Evolutionary conservation across 2,329 filamentous ascomycete genomes (phyloP).

Genomic region (Tolypocladium tropicale): DNA sequence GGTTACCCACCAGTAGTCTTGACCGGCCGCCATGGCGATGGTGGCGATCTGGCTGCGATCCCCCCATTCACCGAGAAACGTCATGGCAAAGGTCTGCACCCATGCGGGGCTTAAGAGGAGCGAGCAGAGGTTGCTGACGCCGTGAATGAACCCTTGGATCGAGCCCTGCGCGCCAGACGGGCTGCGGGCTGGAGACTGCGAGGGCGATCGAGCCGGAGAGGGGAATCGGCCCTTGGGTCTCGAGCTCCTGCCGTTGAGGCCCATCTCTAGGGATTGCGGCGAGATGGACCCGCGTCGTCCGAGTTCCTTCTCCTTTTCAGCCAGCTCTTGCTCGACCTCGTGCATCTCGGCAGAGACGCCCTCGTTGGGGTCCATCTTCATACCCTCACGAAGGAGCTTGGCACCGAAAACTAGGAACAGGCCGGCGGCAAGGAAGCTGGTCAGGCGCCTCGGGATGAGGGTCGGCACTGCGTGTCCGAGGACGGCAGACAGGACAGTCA

Average conservation of each 20-base stretch:
- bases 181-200: slow-evolving; percentile 59
- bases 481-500: slow-evolving; percentile 90
- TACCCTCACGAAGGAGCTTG: slow-evolving; percentile 74
- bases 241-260: slow-evolving; percentile 58
- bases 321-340: slow-evolving; percentile 87
- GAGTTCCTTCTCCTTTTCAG: slow-evolving; percentile 81
- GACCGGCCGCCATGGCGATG: slow-evolving; percentile 95
- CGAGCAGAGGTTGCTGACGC: slow-evolving; percentile 77
- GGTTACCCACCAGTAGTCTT: slow-evolving; percentile 99
- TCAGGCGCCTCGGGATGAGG: slow-evolving; percentile 81
- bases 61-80: slow-evolving; percentile 96
- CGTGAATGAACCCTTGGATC: slow-evolving; percentile 37
- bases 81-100: slow-evolving; percentile 99
- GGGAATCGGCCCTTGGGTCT: slow-evolving; percentile 66
- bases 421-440: slow-evolving; percentile 72
- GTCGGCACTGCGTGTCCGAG: slow-evolving; percentile 87
- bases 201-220: slow-evolving; percentile 72
- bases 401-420: slow-evolving; percentile 86
- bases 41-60: slow-evolving; percentile 97
- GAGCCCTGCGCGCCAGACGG: slow-evolving; percentile 34
- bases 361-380: slow-evolving; percentile 80
- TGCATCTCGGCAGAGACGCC: slow-evolving; percentile 96
- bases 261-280: slow-evolving; percentile 72
- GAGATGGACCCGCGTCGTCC: slow-evolving; percentile 54
- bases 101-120: slow-evolving; percentile 88